Evolutionary conservation across 2,329 filamentous ascomycete genomes (phyloP).

Genomic region (Aureobasidium sp.): DNA sequence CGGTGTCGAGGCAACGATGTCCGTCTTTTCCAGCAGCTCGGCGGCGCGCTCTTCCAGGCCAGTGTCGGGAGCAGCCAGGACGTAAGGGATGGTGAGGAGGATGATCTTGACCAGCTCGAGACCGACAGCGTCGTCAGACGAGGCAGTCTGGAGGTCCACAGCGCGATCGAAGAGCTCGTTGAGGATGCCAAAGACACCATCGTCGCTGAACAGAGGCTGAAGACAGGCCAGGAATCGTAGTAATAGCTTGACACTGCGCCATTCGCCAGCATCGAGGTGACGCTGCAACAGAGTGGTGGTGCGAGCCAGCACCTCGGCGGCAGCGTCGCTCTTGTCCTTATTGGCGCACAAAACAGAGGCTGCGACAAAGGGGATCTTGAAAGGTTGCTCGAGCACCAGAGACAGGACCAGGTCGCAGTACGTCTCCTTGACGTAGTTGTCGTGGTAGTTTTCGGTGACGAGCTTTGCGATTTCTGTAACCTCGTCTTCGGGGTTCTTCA

Average conservation of each 20-base stretch:
- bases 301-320: conserved; percentile 61
- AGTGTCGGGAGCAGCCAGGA: conserved; percentile 61
- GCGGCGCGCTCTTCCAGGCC: conserved; percentile 67
- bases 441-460: conserved; percentile 78
- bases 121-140: conserved; percentile 74
- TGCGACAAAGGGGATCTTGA: conserved; percentile 94
- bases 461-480: conserved; percentile 66
- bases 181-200: conserved; percentile 77
- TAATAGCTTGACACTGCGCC: conserved; percentile 85
- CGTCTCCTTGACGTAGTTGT: conserved; percentile 64
- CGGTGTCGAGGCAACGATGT: conserved; percentile 84
- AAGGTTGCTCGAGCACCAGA: conserved; percentile 81
- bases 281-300: conserved; percentile 57
- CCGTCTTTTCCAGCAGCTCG: conserved; percentile 84
- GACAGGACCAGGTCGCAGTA: conserved; percentile 71
- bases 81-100: conserved; percentile 85
- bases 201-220: conserved; percentile 70
- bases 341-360: conserved; percentile 77
- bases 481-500: conserved; percentile 73
- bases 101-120: conserved; percentile 95
- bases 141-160: conserved; percentile 88
- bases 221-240: conserved; percentile 85
- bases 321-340: conserved; percentile 66
- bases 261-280: conserved; percentile 65
- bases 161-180: conserved; percentile 87